Evolutionary conservation across 768 basidiomycete species (phyloP), one percentile per base, ranked within the genome.

Genomic region (Lactarius trivialis): DNA sequence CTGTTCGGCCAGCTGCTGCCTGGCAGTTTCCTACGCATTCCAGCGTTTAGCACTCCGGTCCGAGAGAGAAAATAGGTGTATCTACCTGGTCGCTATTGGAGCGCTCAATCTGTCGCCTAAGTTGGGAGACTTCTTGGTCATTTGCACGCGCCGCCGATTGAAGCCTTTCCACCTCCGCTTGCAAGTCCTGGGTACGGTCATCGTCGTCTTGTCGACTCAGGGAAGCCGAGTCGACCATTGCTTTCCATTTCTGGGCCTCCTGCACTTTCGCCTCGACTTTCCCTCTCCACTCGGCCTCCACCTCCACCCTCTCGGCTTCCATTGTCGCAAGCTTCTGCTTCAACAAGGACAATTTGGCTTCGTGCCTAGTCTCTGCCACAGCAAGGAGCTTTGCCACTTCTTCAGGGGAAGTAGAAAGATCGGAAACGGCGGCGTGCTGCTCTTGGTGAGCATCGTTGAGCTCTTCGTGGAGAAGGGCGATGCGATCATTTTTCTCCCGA

Each of bases 251-350:
- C 60, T 97, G 93, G 21, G 86, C 75, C 71, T 96, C 94, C 65
- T 80, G 81, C 26, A 82, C 78, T 70, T 92, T 89, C 69, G 91
- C 88, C 28, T 81, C 81, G 34, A 98, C 76, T 71, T 93, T 94
- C 60, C 79, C 80, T 70, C 88, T 89, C 91, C 94, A 96, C 64
- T 91, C 88, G 28, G 89, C 87, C 69, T 98, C 96, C 33, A 82
- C 82, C 55, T 96, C 94, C 57, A 81, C 86, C 41, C 93, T 81
- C 72, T 98, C 97, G 67, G 81, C 84, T 76, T 98, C 96, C 24
- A 86, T 72, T 9, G 76, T 75, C 5, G 76, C 69, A 28, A 97
- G 73, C 57, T 83, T 82, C 64, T 79, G 78, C 65, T 82, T 83
- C 66, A 96, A 72, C 67, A 94, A 92, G 1, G 83, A 76, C 7